Evolutionary conservation across 108 stramenopile genomes (phyloP), one percentile per base, ranked within the genome.

Genomic region (Chaetoceros muelleri): DNA sequence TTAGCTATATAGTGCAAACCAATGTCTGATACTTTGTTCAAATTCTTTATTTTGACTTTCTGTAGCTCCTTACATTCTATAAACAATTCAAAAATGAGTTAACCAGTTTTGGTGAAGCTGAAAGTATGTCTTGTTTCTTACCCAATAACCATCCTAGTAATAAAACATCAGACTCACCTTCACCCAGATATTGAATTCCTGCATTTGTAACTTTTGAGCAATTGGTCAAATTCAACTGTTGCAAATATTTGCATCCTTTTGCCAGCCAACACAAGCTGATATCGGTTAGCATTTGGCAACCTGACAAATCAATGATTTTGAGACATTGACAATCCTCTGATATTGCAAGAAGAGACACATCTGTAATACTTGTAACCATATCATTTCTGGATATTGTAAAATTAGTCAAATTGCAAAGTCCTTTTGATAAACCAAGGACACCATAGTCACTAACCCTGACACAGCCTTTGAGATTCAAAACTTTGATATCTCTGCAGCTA

Each of bases 281-380:
- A 56, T 79, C 78, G 10, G 73, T 50, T 7, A 79, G 57, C 65
- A 71, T 67, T 24, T 74, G 65, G 40, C 73, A 75, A 20, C 78
- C 78, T 25, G 55, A 59, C 23, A 79, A 52, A 46, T 63, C 67
- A 3, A 79, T 46, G 19, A 64, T 57, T 2, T 34, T 24, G 1
- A 79, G 34, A 20, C 40, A 34, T 44, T 53, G 24, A 26, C 71
- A 75, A 10, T 62, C 69, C 20, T 79, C 66, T 25, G 56, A 70
- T 1, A 79, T 51, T 40, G 70, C 66, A 34, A 79, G 49, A 16
- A 79, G 48, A 0, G 71, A 59, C 19, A 79, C 78, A 58, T 79
- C 78, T 17, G 72, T 66, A n/a, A 77, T 64, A 62, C 72, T 53
- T 26, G 64, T 69, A 3, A 64, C 55, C 70, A 72, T 51, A 13